Percentiles rank a stretch among this genome's conserved stretches.
phyloP scores from a whole-genome alignment of 108 stramenopile species.

The Pelagomonas calceolata region DNA sequence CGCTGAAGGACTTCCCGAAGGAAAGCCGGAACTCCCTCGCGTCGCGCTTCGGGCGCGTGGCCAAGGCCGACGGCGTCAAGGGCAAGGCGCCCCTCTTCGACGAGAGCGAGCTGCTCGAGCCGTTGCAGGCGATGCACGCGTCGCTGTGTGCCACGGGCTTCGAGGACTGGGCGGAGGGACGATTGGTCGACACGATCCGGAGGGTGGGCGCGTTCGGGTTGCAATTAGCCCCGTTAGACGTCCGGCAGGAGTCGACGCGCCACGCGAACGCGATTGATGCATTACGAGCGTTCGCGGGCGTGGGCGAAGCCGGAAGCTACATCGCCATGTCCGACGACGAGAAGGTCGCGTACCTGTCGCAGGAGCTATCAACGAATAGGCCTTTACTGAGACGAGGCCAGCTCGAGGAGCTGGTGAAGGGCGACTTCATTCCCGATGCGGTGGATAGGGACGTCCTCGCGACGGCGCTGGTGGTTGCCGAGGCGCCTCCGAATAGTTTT shows the following conservation, averaged over 20 bases:
- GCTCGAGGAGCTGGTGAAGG: slow-evolving; percentile 34
- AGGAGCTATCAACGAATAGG: slow-evolving; percentile 67
- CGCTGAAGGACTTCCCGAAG: slow-evolving; percentile 15
- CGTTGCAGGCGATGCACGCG: slow-evolving; percentile 66
- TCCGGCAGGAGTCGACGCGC: slow-evolving; percentile 82
- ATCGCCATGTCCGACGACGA: slow-evolving; percentile 79
- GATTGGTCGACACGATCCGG: slow-evolving; percentile 81
- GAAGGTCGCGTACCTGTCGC: slow-evolving; percentile 62
- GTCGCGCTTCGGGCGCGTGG: slow-evolving; percentile 3
- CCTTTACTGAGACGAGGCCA: slow-evolving; percentile 70
- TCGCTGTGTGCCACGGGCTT: slow-evolving; percentile 67
- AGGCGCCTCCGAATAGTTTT: slow-evolving; percentile 60
- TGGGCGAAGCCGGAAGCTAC: slow-evolving; percentile 70
- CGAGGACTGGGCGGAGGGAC: slow-evolving; percentile 74
- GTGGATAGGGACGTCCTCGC: slow-evolving; percentile 35
- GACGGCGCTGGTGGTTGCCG: slow-evolving; percentile 62
- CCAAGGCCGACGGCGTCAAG: slow-evolving; percentile 36
- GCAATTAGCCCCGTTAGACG: slow-evolving; percentile 81
- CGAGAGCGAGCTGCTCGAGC: slow-evolving; percentile 57
- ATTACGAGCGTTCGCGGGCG: slow-evolving; percentile 75
- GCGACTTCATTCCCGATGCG: slow-evolving; percentile 39
- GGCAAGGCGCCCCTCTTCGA: slow-evolving; percentile 53
- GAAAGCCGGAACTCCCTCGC: slow-evolving; percentile 6
- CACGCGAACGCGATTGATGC: slow-evolving; percentile 84
- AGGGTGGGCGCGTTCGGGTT: slow-evolving; percentile 73